Conservation (phyloP, 306 rosid genomes). For the Mimosa bimucronata region DNA sequence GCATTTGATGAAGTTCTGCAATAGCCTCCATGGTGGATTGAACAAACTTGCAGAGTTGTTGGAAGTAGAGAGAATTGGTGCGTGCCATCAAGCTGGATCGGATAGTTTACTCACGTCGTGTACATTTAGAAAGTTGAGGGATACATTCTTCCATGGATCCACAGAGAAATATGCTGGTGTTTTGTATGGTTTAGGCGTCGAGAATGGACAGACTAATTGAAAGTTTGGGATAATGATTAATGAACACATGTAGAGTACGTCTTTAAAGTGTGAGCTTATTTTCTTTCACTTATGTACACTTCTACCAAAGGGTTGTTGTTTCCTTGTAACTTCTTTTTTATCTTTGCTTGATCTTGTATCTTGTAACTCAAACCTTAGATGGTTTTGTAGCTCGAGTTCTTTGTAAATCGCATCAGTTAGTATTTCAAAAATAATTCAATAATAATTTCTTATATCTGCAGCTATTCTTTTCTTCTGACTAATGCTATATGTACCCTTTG, state of each 20-base stretch:
- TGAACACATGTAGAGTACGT: slow-evolving; percentile 53
- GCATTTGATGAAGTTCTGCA: slow-evolving; percentile 80
- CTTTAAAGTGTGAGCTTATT: slow-evolving; percentile 43
- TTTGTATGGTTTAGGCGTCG: slow-evolving; percentile 69
- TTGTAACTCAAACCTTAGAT: slow-evolving; percentile 61
- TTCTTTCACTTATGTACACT: slow-evolving; percentile 59
- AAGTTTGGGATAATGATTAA: slow-evolving; percentile 44
- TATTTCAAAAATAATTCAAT: slow-evolving; percentile 53
- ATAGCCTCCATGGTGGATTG: slow-evolving; percentile 74
- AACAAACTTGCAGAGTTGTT: slow-evolving; percentile 73
- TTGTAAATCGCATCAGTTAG: slow-evolving; percentile 67
- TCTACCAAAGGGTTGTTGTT: slow-evolving; percentile 47
- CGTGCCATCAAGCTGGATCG: slow-evolving; percentile 80
- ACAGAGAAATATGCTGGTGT: slow-evolving; percentile 68
- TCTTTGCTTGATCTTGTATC: slow-evolving; percentile 48
- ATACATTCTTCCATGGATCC: slow-evolving; percentile 61
- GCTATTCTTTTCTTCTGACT: not conserved
- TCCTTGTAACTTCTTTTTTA: slow-evolving; percentile 49
- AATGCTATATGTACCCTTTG: not conserved
- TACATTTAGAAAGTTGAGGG: slow-evolving; percentile 68
- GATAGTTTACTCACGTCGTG: slow-evolving; percentile 64
- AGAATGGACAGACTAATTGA: slow-evolving; percentile 65
- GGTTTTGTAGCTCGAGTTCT: slow-evolving; percentile 63
- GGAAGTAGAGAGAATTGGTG: slow-evolving; percentile 71
- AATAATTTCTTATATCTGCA: slow-evolving; percentile 28